These are phyloP conservation scores for Coemansia aciculifera DNA, from an alignment of 192 early-diverging fungal species.

Conservation along the genomic window DNA sequence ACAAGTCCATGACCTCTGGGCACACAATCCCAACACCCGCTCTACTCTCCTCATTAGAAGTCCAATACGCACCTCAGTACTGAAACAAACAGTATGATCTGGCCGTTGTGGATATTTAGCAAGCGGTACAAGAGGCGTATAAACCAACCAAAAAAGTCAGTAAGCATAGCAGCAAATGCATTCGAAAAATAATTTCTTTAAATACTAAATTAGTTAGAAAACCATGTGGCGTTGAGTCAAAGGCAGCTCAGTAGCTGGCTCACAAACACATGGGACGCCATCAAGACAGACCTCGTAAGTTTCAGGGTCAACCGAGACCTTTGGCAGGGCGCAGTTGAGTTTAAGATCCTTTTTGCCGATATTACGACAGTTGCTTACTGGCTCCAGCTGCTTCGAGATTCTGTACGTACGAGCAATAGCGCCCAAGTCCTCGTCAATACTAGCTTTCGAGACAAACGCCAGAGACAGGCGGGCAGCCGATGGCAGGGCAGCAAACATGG, in stretches of 20 bases:
- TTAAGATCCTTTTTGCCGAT: slow-evolving; percentile 88
- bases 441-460: slow-evolving; percentile 81
- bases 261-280: slow-evolving; percentile 65
- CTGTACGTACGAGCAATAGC: slow-evolving; percentile 58
- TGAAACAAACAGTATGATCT: not conserved
- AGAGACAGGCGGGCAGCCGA: slow-evolving; percentile 63
- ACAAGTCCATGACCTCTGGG: too few species aligned
- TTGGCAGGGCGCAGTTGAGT: slow-evolving; percentile 75
- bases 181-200: not conserved
- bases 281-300: slow-evolving; percentile 86
- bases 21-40: too few species aligned
- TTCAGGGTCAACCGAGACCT: slow-evolving; percentile 86
- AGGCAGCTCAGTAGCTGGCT: slow-evolving; percentile 70
- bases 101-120: not conserved
- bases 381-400: slow-evolving; percentile 65
- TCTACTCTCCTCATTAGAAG: too few species aligned
- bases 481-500: slow-evolving; percentile 80
- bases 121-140: not conserved
- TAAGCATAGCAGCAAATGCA: not conserved
- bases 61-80: too few species aligned
- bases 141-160: not conserved
- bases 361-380: slow-evolving; percentile 73
- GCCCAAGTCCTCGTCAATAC: slow-evolving; percentile 58
- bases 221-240: slow-evolving; percentile 62
- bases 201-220: slow-evolving; percentile 12